phyloP scores from a whole-genome alignment of 371 early-diverging fungal genomes.

The Apophysomyces sp. region DNA sequence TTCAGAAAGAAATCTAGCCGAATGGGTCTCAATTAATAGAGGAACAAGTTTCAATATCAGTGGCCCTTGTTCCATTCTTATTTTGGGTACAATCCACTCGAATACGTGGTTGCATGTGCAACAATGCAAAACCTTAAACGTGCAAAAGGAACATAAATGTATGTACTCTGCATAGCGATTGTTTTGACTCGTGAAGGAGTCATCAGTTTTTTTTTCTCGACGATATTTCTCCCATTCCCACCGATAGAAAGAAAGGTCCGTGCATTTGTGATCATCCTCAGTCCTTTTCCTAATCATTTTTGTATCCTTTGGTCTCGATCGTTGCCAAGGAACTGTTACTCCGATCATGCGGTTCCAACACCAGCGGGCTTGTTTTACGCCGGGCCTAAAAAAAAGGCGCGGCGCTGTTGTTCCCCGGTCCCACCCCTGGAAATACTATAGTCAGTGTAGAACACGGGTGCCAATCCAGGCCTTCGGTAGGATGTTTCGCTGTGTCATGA shows the following conservation, averaged over 20 bases:
- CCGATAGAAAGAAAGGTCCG: background rate
- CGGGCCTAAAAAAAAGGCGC: background rate
- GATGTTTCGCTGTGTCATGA: background rate
- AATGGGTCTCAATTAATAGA: no score
- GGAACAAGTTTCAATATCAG: no score
- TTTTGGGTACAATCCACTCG: constrained; percentile 1
- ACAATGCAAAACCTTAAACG: background rate
- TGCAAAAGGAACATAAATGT: background rate
- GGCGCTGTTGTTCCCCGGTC: background rate
- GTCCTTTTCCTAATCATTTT: background rate
- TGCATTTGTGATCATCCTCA: background rate
- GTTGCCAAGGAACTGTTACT: background rate
- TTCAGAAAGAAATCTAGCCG: no score
- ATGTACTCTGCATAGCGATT: background rate
- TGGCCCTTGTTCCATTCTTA: background rate
- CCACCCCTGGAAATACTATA: constrained; percentile 3
- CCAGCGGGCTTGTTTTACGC: background rate
- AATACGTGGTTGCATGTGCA: constrained; percentile 1
- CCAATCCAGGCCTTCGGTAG: background rate
- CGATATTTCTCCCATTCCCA: background rate
- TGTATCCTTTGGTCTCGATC: background rate
- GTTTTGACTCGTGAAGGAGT: background rate
- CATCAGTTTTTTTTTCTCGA: background rate
- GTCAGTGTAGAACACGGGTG: background rate
- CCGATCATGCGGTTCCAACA: background rate